Conservation (phyloP, 768 basidiomycete genomes). For the Sporobolomyces pararoseus region DNA sequence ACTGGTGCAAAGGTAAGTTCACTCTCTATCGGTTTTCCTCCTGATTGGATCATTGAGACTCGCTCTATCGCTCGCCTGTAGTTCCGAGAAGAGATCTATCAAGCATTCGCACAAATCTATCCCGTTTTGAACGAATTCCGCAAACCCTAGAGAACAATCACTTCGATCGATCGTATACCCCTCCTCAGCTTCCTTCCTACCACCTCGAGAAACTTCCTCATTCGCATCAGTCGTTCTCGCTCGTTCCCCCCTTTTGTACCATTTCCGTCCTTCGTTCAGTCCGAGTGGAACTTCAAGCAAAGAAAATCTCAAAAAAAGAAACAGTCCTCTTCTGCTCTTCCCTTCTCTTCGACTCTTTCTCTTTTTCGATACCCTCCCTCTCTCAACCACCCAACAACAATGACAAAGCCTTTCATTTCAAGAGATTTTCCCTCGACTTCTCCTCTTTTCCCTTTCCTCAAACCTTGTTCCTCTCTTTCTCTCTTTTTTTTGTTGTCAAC, state of each 20-base stretch:
- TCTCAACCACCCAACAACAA: too few species aligned
- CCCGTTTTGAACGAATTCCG: slow-evolving; percentile 94
- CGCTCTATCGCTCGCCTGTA: slow-evolving; percentile 46
- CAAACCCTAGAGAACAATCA: slow-evolving; percentile 49
- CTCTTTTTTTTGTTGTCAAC: background rate
- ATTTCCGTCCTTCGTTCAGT: too few species aligned
- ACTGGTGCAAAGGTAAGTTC: slow-evolving; percentile 91
- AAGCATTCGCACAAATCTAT: slow-evolving; percentile 99
- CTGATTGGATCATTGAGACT: background rate
- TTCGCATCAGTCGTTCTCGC: background rate
- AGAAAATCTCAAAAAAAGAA: too few species aligned
- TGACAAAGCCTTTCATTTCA: too few species aligned
- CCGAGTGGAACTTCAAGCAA: too few species aligned
- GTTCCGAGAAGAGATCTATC: slow-evolving; percentile 99
- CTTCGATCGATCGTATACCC: slow-evolving; percentile 4
- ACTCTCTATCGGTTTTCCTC: background rate
- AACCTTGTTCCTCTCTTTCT: background rate
- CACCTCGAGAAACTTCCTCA: background rate
- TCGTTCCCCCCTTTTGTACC: too few species aligned
- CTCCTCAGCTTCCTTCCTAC: background rate
- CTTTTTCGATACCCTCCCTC: too few species aligned
- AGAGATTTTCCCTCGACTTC: too few species aligned
- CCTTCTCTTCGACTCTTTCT: too few species aligned
- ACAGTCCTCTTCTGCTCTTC: too few species aligned
- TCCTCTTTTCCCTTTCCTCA: too few species aligned